Base-by-base conservation (phyloP, 768 basidiomycete species). In the Boletus tomentosulus region DNA sequence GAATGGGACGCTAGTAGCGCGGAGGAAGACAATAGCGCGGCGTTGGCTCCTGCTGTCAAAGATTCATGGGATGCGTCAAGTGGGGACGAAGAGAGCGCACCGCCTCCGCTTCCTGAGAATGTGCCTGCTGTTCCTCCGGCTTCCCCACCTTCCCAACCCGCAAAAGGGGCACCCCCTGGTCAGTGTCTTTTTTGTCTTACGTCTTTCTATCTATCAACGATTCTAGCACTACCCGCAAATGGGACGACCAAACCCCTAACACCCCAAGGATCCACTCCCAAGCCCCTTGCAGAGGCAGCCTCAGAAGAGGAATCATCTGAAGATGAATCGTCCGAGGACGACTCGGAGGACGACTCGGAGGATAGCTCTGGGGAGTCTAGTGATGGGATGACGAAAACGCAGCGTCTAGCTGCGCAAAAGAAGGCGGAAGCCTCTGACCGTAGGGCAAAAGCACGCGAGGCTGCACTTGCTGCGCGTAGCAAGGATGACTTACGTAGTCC, bases 401-500 rank as follows among this genome's bases (percentile, higher is more conserved):
- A 94, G 70, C 82, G 79, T 56, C 69, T 85, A 63, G 81, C 81
- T 10, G 82, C 82, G 19, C 81, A 88, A 68, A 78, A 76, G 58
- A 96, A 94, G 72, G 86, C 85, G 0, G 88, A 90, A 58, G 92
- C 93, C n/a, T 86, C 86, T 34, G 87, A 81, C 19, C 83, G 92
- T 42, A 80, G 82, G 48, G 80, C 83, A 43, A 87, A 92, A 63
- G 85, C 88, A 9, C 88, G 87, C 61, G 85, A 90, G 69, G 87
- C 83, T 28, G 95, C 97, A 3, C 70, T 95, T 54, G 90, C 94
- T 39, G 89, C 88, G 4, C 74, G 92, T 48, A 92, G 74, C 68
- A 93, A 90, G 70, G 93, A 98, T 61, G 75, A 98, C 67, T 74
- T 99, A 45, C 88, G 97, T 41, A 92, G 88, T 68, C 97, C 97